Evolutionary conservation across 129 eudicot genomes (phyloP), one percentile per base, ranked within the genome.

Genomic region (Flaveria bidentis): DNA sequence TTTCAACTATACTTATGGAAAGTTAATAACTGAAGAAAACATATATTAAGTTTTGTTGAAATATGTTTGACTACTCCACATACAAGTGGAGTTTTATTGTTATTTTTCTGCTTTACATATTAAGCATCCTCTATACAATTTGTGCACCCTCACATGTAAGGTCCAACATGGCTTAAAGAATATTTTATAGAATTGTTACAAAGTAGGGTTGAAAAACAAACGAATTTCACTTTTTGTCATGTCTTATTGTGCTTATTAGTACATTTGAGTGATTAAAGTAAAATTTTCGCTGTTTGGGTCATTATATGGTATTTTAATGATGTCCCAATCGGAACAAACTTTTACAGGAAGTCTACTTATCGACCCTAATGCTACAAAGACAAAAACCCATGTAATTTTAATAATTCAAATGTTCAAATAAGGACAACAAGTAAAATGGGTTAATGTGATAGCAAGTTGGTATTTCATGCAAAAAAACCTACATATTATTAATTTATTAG

Each of bases 21-120:
- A 12, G 47, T 15, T 56, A 42, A 67, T 20, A 56, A 55, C 14
- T 13, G 6, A 20, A 68, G 6, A 77, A 11, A 41, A 76, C 11
- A 20, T 70, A 60, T 49, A n/a, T 45, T 26, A 30, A 76, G 49
- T 78, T 18, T 18, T 78, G 41, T 30, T 69, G 36, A 67, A 68
- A 77, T 26, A 46, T 68, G 69, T 68, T 42, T 68, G 75, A 56
- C 51, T 69, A 25, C 52, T 33, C 22, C 63, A 76, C 22, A 14
- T 33, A 15, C 46, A 28, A 14, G 46, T 63, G 22, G 69, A 63
- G 69, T 15, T 45, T 7, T 33, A 4, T 14, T 15, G 46, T 63
- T 14, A 30, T 12, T 30, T 63, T 20, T 30, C 3, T 30, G 33
- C 16, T 28, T 63, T 2, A 16, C 45, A 15, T 28, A 15, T 16